phyloP scores from a whole-genome alignment of 2,329 filamentous ascomycete species.

The Biscogniauxia mediterranea region DNA sequence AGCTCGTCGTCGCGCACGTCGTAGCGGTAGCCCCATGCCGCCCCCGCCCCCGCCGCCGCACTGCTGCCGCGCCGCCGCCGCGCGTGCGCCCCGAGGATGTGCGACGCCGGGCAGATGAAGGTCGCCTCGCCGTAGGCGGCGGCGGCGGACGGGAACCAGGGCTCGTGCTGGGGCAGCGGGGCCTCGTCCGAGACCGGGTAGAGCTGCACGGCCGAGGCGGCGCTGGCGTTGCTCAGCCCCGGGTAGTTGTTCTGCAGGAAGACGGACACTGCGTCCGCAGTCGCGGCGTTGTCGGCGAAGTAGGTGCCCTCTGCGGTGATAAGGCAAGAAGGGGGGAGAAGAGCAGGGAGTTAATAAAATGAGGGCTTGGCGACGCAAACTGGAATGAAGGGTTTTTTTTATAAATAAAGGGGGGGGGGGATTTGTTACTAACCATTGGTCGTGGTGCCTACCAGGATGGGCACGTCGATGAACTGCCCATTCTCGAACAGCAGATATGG shows the following conservation, averaged over 20 bases:
- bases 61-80: neutral
- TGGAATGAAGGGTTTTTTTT: too few relatives aligned
- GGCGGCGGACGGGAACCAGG: constrained; percentile 38
- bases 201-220: constrained; percentile 33
- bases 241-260: constrained; percentile 51
- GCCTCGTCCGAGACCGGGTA: constrained; percentile 37
- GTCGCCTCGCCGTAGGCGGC: constrained; percentile 45
- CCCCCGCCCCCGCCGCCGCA: too few relatives aligned
- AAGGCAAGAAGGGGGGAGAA: neutral
- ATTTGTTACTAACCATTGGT: constrained; percentile 38
- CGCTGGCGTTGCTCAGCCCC: constrained; percentile 36
- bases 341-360: too few relatives aligned
- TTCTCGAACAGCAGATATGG: constrained; percentile 40
- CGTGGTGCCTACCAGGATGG: constrained; percentile 44
- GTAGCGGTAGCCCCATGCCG: constrained; percentile 48
- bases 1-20: constrained; percentile 43
- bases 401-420: neutral
- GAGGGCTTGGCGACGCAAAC: too few relatives aligned
- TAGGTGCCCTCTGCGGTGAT: constrained; percentile 42
- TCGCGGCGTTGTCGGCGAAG: constrained; percentile 41
- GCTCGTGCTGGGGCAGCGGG: constrained; percentile 36
- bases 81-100: constrained; percentile 36
- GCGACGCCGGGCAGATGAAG: constrained; percentile 29
- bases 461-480: constrained; percentile 43
- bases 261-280: constrained; percentile 32